Percentiles rank a stretch among this genome's conserved stretches.
phyloP scores from a whole-genome alignment of 495 filamentous ascomycete species.

The Aspergillus panamensis region DNA sequence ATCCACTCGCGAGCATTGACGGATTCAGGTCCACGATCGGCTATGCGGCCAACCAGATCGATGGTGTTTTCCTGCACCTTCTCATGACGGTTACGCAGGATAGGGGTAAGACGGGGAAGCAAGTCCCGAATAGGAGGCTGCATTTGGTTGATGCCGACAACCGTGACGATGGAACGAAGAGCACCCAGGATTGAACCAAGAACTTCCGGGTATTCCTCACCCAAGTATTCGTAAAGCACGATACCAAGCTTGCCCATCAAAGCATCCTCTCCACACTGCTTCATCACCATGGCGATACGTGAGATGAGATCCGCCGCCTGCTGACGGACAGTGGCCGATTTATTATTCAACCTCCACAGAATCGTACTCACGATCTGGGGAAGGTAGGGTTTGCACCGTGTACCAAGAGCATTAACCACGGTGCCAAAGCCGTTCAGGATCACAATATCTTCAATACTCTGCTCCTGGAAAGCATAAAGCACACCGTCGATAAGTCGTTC shows the following conservation, averaged over 20 bases:
- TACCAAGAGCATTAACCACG: constrained; percentile 91
- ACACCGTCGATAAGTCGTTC: constrained; percentile 94
- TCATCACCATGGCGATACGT: constrained; percentile 97
- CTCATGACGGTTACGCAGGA: constrained; percentile 96
- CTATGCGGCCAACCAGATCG: constrained; percentile 96
- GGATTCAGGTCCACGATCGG: constrained; percentile 90
- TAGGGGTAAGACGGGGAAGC: constrained; percentile 91
- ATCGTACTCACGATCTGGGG: constrained; percentile 96
- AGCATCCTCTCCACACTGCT: constrained; percentile 93
- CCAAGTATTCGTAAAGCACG: constrained; percentile 97
- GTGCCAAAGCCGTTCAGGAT: constrained; percentile 99
- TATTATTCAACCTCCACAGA: constrained; percentile 97
- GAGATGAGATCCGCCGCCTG: constrained; percentile 97
- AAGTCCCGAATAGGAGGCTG: constrained; percentile 98
- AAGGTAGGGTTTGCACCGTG: constrained; percentile 91
- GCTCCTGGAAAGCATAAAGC: constrained; percentile 96
- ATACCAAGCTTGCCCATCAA: constrained; percentile 94
- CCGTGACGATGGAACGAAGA: constrained; percentile 92
- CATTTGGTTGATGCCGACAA: constrained; percentile 98
- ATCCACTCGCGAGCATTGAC: constrained; percentile 99
- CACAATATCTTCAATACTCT: constrained; percentile 92
- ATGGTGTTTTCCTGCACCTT: constrained; percentile 99
- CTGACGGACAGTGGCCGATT: constrained; percentile 90
- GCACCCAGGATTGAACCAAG: constrained; percentile 95
- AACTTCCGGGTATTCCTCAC: constrained; percentile 98